These are phyloP conservation scores for Fusarium duplospermum DNA, from an alignment of 2,329 filamentous ascomycete species.

Conservation along the genomic window DNA sequence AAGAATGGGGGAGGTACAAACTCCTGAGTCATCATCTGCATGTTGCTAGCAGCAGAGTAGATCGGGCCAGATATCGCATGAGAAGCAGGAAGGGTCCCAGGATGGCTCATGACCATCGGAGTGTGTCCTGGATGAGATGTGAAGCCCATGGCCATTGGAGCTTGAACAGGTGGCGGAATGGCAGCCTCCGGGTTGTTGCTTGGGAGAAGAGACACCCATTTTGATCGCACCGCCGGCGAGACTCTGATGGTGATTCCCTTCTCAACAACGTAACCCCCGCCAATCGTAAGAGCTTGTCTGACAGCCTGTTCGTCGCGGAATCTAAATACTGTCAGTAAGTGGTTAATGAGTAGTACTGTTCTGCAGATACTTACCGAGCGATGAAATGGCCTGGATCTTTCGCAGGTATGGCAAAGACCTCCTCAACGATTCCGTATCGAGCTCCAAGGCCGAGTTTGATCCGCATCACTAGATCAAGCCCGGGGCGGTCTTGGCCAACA, in stretches of 20 bases:
- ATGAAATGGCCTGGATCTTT: slow-evolving; percentile 38
- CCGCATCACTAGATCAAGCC: slow-evolving; percentile 42
- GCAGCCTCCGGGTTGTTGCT: slow-evolving; percentile 1
- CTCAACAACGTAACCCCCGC: slow-evolving; percentile 40
- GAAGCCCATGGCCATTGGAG: slow-evolving; percentile 1
- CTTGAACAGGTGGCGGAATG: slow-evolving; percentile 3
- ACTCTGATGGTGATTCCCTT: slow-evolving; percentile 43
- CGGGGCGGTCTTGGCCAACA: not conserved
- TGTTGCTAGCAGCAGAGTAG: slow-evolving; percentile 17
- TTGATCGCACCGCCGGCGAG: slow-evolving; percentile 46
- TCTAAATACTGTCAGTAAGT: slow-evolving; percentile 27
- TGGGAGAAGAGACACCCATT: slow-evolving; percentile 41
- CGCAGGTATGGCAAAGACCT: slow-evolving; percentile 33
- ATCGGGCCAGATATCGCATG: slow-evolving; percentile 12
- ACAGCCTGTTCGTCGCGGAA: slow-evolving; percentile 45
- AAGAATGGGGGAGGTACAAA: slow-evolving; percentile 6
- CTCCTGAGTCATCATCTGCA: not conserved
- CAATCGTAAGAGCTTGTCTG: slow-evolving; percentile 39
- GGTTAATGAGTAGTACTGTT: not conserved
- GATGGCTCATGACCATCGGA: not conserved
- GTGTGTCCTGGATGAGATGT: slow-evolving; percentile 9
- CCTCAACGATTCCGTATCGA: slow-evolving; percentile 48
- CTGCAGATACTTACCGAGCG: slow-evolving; percentile 43
- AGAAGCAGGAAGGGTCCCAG: not conserved
- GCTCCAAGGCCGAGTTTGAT: slow-evolving; percentile 45